Percentiles rank a stretch among this genome's conserved stretches.
phyloP scores from a whole-genome alignment of 1,284 basidiomycete species.

The Tremellales sp. region DNA sequence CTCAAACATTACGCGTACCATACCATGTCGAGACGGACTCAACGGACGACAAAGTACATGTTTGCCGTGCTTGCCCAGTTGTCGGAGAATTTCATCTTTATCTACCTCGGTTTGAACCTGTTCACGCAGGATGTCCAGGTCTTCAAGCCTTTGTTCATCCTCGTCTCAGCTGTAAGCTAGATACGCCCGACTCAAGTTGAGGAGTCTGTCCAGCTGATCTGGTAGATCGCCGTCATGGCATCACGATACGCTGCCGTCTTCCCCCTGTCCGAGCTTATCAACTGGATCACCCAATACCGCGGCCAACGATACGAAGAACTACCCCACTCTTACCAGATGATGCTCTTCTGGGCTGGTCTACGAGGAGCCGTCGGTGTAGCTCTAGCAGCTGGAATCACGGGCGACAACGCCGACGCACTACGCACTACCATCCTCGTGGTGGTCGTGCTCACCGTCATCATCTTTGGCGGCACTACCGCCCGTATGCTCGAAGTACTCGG shows the following conservation, averaged over 20 bases:
- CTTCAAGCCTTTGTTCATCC: conserved; percentile 93
- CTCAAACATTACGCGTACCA: conserved; percentile 99
- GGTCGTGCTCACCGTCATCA: conserved; percentile 88
- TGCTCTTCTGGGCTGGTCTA: conserved; percentile 98
- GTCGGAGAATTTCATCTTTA: conserved; percentile 99
- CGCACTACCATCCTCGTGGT: conserved; percentile 92
- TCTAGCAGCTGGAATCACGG: conserved; percentile 90
- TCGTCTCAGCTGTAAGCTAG: conserved; percentile 65
- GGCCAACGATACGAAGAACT: conserved; percentile 81
- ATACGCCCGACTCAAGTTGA: neutral
- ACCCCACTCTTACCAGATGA: conserved; percentile 94
- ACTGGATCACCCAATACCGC: conserved; percentile 76
- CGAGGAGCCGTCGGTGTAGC: conserved; percentile 96
- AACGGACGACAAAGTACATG: conserved; percentile 92
- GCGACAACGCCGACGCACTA: conserved; percentile 82
- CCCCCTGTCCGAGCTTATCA: conserved; percentile 92
- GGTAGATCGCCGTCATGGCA: conserved; percentile 78
- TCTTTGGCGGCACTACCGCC: conserved; percentile 94
- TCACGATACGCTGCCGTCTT: conserved; percentile 96
- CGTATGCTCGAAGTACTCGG: conserved; percentile 97
- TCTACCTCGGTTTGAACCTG: conserved; percentile 92
- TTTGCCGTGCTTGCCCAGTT: conserved; percentile 88
- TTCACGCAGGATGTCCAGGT: conserved; percentile 87
- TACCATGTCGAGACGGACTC: conserved; percentile 94
- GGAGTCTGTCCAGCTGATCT: neutral